phyloP scores from a whole-genome alignment of 1,284 basidiomycete genomes.

The Coriolopsis trogii region DNA sequence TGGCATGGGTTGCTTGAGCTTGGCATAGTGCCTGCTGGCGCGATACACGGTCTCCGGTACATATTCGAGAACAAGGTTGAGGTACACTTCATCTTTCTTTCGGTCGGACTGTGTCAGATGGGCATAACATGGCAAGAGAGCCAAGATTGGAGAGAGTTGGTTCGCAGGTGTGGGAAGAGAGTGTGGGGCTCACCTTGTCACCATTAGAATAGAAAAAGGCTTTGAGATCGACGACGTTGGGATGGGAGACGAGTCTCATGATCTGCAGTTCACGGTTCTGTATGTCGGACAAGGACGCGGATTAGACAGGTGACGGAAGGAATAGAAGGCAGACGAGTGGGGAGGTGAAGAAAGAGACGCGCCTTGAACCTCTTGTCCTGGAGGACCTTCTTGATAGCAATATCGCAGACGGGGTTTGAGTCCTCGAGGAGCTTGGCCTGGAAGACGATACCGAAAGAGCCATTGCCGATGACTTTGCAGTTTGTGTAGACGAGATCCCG shows the following conservation, averaged over 20 bases:
- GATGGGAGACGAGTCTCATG: slow-evolving; percentile 97
- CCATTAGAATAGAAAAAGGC: slow-evolving; percentile 99
- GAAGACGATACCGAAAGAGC: slow-evolving; percentile 98
- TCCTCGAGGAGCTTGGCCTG: slow-evolving; percentile 76
- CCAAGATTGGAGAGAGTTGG: slow-evolving; percentile 1
- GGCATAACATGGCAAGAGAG: neutral
- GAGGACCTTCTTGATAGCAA: slow-evolving; percentile 99
- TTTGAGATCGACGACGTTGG: slow-evolving; percentile 96
- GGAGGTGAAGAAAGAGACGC: slow-evolving; percentile 27
- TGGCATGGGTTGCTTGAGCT: slow-evolving; percentile 99
- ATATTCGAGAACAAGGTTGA: slow-evolving; percentile 99
- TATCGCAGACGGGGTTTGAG: slow-evolving; percentile 75
- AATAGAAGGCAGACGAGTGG: slow-evolving; percentile 13
- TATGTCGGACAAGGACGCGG: neutral
- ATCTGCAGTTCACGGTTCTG: slow-evolving; percentile 99
- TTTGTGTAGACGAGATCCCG: slow-evolving; percentile 93
- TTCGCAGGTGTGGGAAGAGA: slow-evolving; percentile 4
- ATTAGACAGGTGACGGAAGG: neutral
- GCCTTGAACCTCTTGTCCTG: slow-evolving; percentile 99
- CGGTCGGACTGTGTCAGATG: slow-evolving; percentile 18
- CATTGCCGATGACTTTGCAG: slow-evolving; percentile 98
- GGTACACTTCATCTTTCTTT: slow-evolving; percentile 99
- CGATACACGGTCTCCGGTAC: slow-evolving; percentile 99
- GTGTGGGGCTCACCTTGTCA: slow-evolving; percentile 78
- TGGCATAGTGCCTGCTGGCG: slow-evolving; percentile 97